Evolutionary conservation across 768 basidiomycete species (phyloP).

Genomic region (Leccinum incarnatum): DNA sequence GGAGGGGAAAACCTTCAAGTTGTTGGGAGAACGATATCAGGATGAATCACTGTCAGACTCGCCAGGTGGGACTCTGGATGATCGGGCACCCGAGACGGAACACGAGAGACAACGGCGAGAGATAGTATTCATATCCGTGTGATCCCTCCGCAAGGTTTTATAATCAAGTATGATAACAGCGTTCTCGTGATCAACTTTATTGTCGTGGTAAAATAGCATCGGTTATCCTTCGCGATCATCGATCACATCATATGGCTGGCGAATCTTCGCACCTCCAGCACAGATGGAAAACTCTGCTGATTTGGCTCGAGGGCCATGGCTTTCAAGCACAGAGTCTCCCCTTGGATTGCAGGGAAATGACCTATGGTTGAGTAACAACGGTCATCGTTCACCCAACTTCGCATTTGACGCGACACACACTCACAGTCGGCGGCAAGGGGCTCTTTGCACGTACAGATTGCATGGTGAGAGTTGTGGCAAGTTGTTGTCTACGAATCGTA

Average conservation of each 20-base stretch:
- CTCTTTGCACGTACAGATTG: slow-evolving; percentile 52
- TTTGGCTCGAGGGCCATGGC: slow-evolving; percentile 52
- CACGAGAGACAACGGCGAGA: not conserved
- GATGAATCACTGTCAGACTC: not conserved
- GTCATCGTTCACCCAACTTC: not conserved
- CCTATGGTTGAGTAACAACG: slow-evolving; percentile 44
- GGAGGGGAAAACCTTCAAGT: not conserved
- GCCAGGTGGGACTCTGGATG: not conserved
- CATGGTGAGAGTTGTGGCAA: slow-evolving; percentile 35
- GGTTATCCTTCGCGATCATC: not conserved
- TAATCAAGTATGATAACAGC: not conserved
- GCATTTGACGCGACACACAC: slow-evolving; percentile 4
- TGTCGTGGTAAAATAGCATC: not conserved
- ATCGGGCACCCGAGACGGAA: slow-evolving; percentile 7
- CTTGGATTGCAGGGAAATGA: slow-evolving; percentile 50
- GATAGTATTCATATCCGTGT: not conserved
- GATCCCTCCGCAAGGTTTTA: slow-evolving; percentile 1
- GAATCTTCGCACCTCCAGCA: slow-evolving; percentile 6
- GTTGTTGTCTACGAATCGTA: not conserved
- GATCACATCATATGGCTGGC: slow-evolving; percentile 9
- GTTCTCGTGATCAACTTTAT: not conserved
- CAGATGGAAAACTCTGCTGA: slow-evolving; percentile 47
- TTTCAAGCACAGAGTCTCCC: slow-evolving; percentile 43
- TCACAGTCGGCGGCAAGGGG: slow-evolving; percentile 60
- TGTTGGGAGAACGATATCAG: not conserved